phyloP scores from a whole-genome alignment of 2,329 filamentous ascomycete species.

The Trichoderma gracile region DNA sequence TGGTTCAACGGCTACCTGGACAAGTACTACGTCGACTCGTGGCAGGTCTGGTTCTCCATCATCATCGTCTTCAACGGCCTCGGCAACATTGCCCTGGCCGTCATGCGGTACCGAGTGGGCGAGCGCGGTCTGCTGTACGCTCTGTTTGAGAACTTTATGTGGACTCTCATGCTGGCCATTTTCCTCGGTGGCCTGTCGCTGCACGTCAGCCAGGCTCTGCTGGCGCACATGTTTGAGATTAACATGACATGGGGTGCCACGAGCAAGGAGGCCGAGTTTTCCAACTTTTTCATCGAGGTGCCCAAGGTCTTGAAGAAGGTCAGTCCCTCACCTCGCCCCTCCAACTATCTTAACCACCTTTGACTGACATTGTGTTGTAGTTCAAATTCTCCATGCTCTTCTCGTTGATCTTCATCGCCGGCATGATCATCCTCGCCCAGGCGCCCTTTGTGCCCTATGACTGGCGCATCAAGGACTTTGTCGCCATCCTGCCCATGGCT shows the following conservation, averaged over 20 bases:
- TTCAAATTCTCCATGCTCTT: conserved; percentile 75
- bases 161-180: conserved; percentile 72
- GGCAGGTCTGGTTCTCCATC: conserved; percentile 79
- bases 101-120: conserved; percentile 71
- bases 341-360: conserved; percentile 33
- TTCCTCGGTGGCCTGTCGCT: conserved; percentile 81
- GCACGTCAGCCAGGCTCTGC: conserved; percentile 76
- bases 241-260: conserved; percentile 87
- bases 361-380: conserved; percentile 36
- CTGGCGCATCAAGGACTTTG: conserved; percentile 69
- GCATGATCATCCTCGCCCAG: conserved; percentile 65
- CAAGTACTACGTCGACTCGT: conserved; percentile 77
- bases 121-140: conserved; percentile 61
- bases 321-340: conserved; percentile 44
- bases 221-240: conserved; percentile 82
- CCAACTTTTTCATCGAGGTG: conserved; percentile 83
- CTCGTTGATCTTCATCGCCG: conserved; percentile 56
- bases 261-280: conserved; percentile 76
- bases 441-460: conserved; percentile 64
- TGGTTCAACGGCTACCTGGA: conserved; percentile 78
- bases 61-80: conserved; percentile 76
- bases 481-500: conserved; percentile 74
- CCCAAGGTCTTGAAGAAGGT: conserved; percentile 76
- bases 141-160: conserved; percentile 67
- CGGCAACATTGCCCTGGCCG: conserved; percentile 69